Conservation (phyloP, 345 rosid genomes). For the Lepidium didymum region DNA sequence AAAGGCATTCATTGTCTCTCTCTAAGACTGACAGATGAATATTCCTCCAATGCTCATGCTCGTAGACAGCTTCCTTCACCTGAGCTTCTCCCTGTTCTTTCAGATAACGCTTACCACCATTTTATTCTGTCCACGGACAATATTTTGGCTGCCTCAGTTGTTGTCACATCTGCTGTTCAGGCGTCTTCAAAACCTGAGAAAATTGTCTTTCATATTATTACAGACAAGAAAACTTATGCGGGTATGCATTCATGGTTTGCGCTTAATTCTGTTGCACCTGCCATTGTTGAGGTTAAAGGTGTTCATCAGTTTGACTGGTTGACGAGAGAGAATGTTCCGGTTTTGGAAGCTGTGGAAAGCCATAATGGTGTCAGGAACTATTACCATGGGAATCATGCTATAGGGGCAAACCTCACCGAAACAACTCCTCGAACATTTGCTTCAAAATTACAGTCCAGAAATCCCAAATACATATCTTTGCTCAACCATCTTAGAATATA, state of each 20-base stretch:
- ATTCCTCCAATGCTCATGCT: slow-evolving; percentile 97
- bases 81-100: slow-evolving; percentile 92
- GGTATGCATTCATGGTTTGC: slow-evolving; percentile 99
- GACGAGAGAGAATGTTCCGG: slow-evolving; percentile 98
- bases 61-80: slow-evolving; percentile 97
- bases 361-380: slow-evolving; percentile 77
- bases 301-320: slow-evolving; percentile 99
- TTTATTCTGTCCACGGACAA: slow-evolving; percentile 86
- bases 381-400: slow-evolving; percentile 94
- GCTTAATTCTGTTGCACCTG: slow-evolving; percentile 74
- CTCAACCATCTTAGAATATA: slow-evolving; percentile 98
- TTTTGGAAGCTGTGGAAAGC: slow-evolving; percentile 93
- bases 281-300: slow-evolving; percentile 91
- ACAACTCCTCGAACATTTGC: slow-evolving; percentile 89
- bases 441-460: slow-evolving; percentile 93
- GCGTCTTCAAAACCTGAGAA: slow-evolving; percentile 84
- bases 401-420: slow-evolving; percentile 74
- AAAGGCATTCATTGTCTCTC: slow-evolving; percentile 97
- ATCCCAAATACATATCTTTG: slow-evolving; percentile 97
- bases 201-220: slow-evolving; percentile 92
- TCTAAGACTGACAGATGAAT: slow-evolving; percentile 92
- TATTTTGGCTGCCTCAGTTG: slow-evolving; percentile 98
- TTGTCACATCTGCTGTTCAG: slow-evolving; percentile 79
- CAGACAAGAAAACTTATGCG: slow-evolving; percentile 98
- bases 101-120: slow-evolving; percentile 87